Base-by-base conservation (phyloP, 2,329 filamentous ascomycete species). In the Neopestalotiopsis clavispora region DNA sequence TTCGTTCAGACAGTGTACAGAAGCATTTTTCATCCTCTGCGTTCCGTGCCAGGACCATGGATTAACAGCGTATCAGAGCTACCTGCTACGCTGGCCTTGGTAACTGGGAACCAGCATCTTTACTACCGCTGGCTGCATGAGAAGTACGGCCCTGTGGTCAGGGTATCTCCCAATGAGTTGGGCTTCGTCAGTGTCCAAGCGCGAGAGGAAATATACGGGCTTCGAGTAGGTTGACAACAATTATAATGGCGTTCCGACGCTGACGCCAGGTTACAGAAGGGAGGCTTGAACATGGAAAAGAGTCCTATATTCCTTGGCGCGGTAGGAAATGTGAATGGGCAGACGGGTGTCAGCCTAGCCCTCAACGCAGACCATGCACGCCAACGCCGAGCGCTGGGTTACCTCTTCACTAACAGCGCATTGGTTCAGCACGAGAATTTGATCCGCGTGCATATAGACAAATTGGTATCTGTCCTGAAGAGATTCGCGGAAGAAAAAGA, bases 131-230 rank as follows among this genome's bases (percentile, higher is more conserved):
- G 65, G 32, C 67, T 77, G 20, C 76, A 78, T 67, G 71, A 77
- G n/a, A 70, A 71, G 71, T 75, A 75, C 23, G 74, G 75, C 69
- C 71, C 74, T 0, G 76, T 76, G 7, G 74, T 78, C 9, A 69
- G 74, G 6, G 71, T 76, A 1, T 72, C 74, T 14, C 75, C 75
- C 1, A 71, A 76, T 40, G 76, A 78, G 58, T 68, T 78, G n/a
- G 75, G 71, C 60, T 78, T 78, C 63, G 71, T 73, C 62, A 69
- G 70, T 12, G 69, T 72, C 34, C 67, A 73, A n/a, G 76, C 76
- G 1, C 74, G 75, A 63, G 73, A 78, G 20, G 74, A 76, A n/a
- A 78, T 77, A 4, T 77, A 77, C 28, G 73, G 75, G 0, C 65
- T 73, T 62, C 72, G 72, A 7, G 76, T 77, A 69, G 45, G 74